phyloP scores from a whole-genome alignment of 2,329 filamentous ascomycete genomes.

The Purpureocillium takamizusanense region DNA sequence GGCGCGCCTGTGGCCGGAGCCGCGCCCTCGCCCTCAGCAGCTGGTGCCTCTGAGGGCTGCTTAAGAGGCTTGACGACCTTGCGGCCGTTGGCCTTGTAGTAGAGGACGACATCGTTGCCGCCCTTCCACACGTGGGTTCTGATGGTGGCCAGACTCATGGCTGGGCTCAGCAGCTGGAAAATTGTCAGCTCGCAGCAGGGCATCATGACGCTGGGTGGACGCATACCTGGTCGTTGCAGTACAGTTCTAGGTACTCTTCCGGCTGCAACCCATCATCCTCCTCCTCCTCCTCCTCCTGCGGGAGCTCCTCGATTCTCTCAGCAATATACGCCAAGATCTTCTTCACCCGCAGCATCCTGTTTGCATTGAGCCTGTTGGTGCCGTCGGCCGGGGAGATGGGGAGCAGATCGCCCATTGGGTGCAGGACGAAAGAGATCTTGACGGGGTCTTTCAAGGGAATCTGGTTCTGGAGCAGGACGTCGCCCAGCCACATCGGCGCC shows the following conservation, averaged over 20 bases:
- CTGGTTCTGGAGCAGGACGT: slow-evolving; percentile 75
- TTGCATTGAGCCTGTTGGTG: slow-evolving; percentile 89
- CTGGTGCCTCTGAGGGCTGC: slow-evolving; percentile 10
- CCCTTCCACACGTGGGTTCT: slow-evolving; percentile 90
- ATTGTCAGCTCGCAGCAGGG: not conserved
- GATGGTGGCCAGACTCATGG: slow-evolving; percentile 90
- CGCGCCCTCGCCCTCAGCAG: slow-evolving; percentile 12
- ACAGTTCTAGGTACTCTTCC: slow-evolving; percentile 90
- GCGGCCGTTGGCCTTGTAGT: slow-evolving; percentile 87
- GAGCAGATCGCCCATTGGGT: slow-evolving; percentile 69
- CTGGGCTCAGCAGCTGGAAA: slow-evolving; percentile 57
- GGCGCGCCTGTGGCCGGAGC: slow-evolving; percentile 6
- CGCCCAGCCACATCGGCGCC: slow-evolving; percentile 86
- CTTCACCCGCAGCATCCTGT: slow-evolving; percentile 89
- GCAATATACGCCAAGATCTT: slow-evolving; percentile 91
- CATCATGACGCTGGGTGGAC: not conserved
- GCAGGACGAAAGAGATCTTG: slow-evolving; percentile 90
- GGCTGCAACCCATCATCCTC: slow-evolving; percentile 56
- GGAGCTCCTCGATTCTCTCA: slow-evolving; percentile 75
- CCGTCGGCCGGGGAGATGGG: slow-evolving; percentile 66
- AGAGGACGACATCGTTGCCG: slow-evolving; percentile 81
- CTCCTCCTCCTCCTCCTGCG: slow-evolving; percentile 48
- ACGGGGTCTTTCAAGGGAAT: slow-evolving; percentile 82
- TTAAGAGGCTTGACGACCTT: slow-evolving; percentile 41
- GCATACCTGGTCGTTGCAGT: slow-evolving; percentile 84